Evolutionary conservation across 2,329 filamentous ascomycete genomes (phyloP).

Genomic region (Aspergillus flavus): DNA sequence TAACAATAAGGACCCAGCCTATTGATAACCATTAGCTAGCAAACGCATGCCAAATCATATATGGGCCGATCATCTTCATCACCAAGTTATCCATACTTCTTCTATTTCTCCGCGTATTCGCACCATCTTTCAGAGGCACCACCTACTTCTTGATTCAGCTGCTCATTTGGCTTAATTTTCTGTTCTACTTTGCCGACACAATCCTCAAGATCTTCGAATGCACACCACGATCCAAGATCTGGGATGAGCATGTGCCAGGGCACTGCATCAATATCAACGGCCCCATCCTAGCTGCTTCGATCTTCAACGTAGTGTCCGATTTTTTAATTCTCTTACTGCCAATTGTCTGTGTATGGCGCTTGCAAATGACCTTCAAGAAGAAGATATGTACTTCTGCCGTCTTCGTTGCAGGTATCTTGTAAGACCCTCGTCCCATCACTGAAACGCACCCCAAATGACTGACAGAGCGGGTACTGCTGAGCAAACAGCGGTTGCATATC

Average conservation of each 20-base stretch:
- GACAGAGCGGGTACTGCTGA: neutral
- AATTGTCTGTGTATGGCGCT: slow-evolving; percentile 24
- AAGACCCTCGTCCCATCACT: neutral
- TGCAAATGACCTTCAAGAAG: slow-evolving; percentile 21
- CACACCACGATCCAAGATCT: slow-evolving; percentile 27
- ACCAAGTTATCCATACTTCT: slow-evolving; percentile 34
- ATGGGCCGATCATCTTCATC: slow-evolving; percentile 31
- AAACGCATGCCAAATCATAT: slow-evolving; percentile 29
- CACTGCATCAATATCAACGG: slow-evolving; percentile 28
- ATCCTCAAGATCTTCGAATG: slow-evolving; percentile 32
- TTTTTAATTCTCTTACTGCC: slow-evolving; percentile 28
- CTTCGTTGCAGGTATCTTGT: slow-evolving; percentile 28
- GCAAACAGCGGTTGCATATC: slow-evolving; percentile 23
- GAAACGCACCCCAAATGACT: neutral
- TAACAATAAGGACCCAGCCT: neutral
- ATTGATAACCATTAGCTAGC: slow-evolving; percentile 15
- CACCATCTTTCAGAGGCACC: slow-evolving; percentile 18
- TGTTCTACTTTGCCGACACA: slow-evolving; percentile 28
- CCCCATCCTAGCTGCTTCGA: slow-evolving; percentile 22
- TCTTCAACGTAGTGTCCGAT: slow-evolving; percentile 28
- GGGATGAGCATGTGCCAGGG: slow-evolving; percentile 21
- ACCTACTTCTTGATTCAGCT: slow-evolving; percentile 26
- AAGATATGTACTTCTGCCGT: slow-evolving; percentile 26
- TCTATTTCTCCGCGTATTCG: slow-evolving; percentile 30
- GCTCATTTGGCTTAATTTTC: slow-evolving; percentile 27